phyloP scores from a whole-genome alignment of 2,329 filamentous ascomycete species.

The Penicillium sp. region DNA sequence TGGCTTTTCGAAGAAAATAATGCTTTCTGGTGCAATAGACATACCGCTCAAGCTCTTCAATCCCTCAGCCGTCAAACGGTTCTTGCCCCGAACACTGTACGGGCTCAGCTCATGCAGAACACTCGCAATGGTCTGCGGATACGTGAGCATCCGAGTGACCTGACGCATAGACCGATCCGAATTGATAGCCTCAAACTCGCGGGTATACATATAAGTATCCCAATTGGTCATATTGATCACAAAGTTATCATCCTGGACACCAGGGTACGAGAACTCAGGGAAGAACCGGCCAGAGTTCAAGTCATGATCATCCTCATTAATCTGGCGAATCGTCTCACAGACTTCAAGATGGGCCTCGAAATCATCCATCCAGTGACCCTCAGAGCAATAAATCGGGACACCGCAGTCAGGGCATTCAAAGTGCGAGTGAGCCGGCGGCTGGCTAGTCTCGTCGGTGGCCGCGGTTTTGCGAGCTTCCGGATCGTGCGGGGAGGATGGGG shows the following conservation, averaged over 20 bases:
- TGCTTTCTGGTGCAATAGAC: slow-evolving; percentile 38
- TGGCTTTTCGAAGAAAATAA: background rate
- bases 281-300: slow-evolving; percentile 88
- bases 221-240: slow-evolving; percentile 97
- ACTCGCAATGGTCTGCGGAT: slow-evolving; percentile 89
- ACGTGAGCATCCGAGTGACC: slow-evolving; percentile 89
- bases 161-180: slow-evolving; percentile 90
- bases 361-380: slow-evolving; percentile 94
- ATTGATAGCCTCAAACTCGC: slow-evolving; percentile 90
- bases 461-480: slow-evolving; percentile 65
- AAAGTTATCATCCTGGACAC: slow-evolving; percentile 87
- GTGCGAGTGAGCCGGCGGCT: slow-evolving; percentile 79
- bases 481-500: slow-evolving; percentile 69
- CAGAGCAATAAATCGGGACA: slow-evolving; percentile 88
- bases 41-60: slow-evolving; percentile 91
- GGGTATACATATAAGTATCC: slow-evolving; percentile 94
- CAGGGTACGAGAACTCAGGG: slow-evolving; percentile 90
- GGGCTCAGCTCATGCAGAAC: slow-evolving; percentile 93
- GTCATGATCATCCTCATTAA: slow-evolving; percentile 98
- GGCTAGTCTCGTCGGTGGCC: slow-evolving; percentile 42
- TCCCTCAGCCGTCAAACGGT: slow-evolving; percentile 82
- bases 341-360: slow-evolving; percentile 92
- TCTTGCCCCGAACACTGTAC: slow-evolving; percentile 77
- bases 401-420: slow-evolving; percentile 98
- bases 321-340: slow-evolving; percentile 87